These are phyloP conservation scores for Trametes polyzona DNA, from an alignment of 1,284 basidiomycete genomes.

Conservation along the genomic window DNA sequence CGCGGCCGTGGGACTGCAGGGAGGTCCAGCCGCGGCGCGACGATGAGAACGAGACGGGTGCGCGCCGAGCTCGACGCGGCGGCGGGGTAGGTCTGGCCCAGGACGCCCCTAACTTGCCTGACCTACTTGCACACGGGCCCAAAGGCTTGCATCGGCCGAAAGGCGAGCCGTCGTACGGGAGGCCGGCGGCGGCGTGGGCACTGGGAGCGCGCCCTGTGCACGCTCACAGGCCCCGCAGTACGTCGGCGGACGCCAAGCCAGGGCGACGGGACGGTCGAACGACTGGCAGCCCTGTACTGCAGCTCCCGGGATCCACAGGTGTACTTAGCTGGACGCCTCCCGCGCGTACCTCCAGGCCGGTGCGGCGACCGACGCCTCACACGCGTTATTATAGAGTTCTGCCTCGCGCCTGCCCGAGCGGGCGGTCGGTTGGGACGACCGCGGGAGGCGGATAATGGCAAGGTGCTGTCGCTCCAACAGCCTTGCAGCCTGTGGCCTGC, in stretches of 20 bases:
- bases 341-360: not conserved
- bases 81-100: too few species aligned
- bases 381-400: not conserved
- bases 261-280: slow-evolving; percentile 3
- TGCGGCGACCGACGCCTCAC: not conserved
- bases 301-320: not conserved
- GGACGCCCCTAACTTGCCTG: too few species aligned
- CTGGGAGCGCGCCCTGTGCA: not conserved
- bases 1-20: slow-evolving; percentile 6
- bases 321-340: not conserved
- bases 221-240: not conserved
- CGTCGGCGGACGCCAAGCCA: slow-evolving; percentile 7
- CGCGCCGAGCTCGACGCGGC: not conserved
- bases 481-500: too few species aligned
- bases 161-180: too few species aligned
- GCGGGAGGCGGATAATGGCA: not conserved
- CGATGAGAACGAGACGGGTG: not conserved
- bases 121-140: too few species aligned
- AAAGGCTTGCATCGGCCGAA: too few species aligned
- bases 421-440: not conserved
- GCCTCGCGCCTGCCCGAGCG: not conserved
- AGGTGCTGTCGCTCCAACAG: not conserved
- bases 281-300: too few species aligned
- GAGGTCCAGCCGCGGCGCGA: not conserved
- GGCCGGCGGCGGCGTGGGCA: not conserved